Evolutionary conservation across 345 rosid species (phyloP), one percentile per base, ranked within the genome.

Genomic region (Aquilaria yunnanensis): DNA sequence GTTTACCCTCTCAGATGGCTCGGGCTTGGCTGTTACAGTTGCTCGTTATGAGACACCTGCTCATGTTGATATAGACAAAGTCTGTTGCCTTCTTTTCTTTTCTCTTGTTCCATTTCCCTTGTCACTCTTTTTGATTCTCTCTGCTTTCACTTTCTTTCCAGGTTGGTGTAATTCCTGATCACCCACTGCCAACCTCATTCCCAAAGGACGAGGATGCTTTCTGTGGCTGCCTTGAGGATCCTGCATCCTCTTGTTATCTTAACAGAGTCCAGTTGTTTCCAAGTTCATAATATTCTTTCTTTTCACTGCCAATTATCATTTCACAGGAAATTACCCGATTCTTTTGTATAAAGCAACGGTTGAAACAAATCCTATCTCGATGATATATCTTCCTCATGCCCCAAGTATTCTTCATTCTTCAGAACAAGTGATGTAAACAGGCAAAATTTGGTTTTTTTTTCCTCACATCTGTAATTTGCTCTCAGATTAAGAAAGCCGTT

Each of bases 31-130:
- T 14, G 96, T 94, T 60, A 94, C 97, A 14, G 89, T 88, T 56
- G 99, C 97, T 66, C 88, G 95, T 12, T 94, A 94, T 14, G 88
- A 94, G 83, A 94, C 99, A 47, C 99, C 99, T 16, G 92, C 90
- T 9, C 97, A 94, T 61, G 83, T 81, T 0, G 86, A 86, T 68
- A 90, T 90, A 54, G 90, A 94, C 76, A 90, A 88, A 89, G 99
- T 93, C 45, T 60, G 50, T 48, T 47, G 16, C 55, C 48, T 47
- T 57, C 62, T 12, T 54, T 51, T 37, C 48, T 2, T 56, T 43
- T 30, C 63, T 43, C 43, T 37, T 37, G 43, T 1, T 37, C 43
- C 43, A 37, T 37, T 37, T 37, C 43, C 2, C 8, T 49, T 55
- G 12, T 14, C 23, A 45, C 53, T 16, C 16, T 9, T 51, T 37